These are phyloP conservation scores for Taxillus chinensis DNA, from an alignment of 164 flowering plant species.

Conservation along the genomic window DNA sequence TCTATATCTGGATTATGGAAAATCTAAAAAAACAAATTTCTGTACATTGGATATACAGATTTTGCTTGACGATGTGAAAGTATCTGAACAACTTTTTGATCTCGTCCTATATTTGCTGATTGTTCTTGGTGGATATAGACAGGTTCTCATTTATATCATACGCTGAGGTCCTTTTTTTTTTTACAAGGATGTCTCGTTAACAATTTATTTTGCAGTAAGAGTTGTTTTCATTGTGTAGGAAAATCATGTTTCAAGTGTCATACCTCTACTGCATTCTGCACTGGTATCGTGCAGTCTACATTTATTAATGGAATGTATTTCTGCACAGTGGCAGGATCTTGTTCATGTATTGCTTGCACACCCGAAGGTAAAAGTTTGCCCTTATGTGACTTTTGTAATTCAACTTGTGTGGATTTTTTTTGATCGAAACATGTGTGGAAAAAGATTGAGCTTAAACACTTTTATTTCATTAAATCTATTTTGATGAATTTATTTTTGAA, in stretches of 20 bases:
- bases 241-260: conserved; percentile 18
- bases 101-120: conserved; percentile 60
- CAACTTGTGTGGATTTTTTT: no score
- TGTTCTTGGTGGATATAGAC: conserved; percentile 42
- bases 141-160: conserved; percentile 35
- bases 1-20: background rate
- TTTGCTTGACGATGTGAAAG: conserved; percentile 79
- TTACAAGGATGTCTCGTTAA: background rate
- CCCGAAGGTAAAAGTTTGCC: conserved; percentile 50
- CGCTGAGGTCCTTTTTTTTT: background rate
- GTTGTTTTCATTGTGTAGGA: conserved; percentile 35
- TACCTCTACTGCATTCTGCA: conserved; percentile 60
- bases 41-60: conserved; percentile 37
- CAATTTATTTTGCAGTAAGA: conserved; percentile 1
- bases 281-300: conserved; percentile 70
- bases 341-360: conserved; percentile 68
- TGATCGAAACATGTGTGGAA: no score
- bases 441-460: no score
- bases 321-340: conserved; percentile 84
- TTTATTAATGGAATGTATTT: conserved; percentile 60
- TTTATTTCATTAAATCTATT: no score
- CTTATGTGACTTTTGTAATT: no score
- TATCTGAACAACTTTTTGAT: conserved; percentile 77
- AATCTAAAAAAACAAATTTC: background rate
- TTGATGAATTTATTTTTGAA: no score